phyloP scores from a whole-genome alignment of 2,329 filamentous ascomycete genomes.

The Phialemonium atrogriseum region DNA sequence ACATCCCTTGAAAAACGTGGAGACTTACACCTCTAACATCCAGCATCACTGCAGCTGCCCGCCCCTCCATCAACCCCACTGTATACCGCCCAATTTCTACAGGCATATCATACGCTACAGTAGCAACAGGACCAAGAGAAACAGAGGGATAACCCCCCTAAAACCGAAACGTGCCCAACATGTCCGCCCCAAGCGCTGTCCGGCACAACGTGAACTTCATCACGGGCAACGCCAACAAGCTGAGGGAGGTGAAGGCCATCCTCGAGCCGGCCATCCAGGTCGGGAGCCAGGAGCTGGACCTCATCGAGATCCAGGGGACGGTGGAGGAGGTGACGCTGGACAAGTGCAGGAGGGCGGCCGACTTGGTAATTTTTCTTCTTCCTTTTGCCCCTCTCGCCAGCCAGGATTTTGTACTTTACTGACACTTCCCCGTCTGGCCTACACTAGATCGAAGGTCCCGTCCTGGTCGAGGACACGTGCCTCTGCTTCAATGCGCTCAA shows the following conservation, averaged over 20 bases:
- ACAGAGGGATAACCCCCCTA: conserved; percentile 6
- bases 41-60: too few relatives aligned
- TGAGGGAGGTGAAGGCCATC: conserved; percentile 82
- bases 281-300: conserved; percentile 65
- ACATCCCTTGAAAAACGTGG: too few relatives aligned
- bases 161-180: conserved; percentile 13
- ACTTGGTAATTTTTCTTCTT: conserved; percentile 56
- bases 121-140: too few relatives aligned
- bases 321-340: conserved; percentile 86
- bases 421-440: conserved; percentile 2
- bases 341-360: conserved; percentile 78
- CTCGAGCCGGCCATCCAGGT: conserved; percentile 68
- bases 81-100: too few relatives aligned
- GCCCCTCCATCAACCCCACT: too few relatives aligned
- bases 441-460: conserved; percentile 68
- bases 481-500: conserved; percentile 86
- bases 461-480: conserved; percentile 92
- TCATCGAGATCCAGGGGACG: conserved; percentile 85
- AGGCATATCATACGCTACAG: too few relatives aligned
- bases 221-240: conserved; percentile 92
- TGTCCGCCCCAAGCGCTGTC: conserved; percentile 13
- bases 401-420: too few relatives aligned
- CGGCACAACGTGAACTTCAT: conserved; percentile 70
- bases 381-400: conserved; percentile 1
- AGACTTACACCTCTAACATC: too few relatives aligned